Evolutionary conservation across 257 asterid species (phyloP).

Genomic region (Capsicum baccatum): DNA sequence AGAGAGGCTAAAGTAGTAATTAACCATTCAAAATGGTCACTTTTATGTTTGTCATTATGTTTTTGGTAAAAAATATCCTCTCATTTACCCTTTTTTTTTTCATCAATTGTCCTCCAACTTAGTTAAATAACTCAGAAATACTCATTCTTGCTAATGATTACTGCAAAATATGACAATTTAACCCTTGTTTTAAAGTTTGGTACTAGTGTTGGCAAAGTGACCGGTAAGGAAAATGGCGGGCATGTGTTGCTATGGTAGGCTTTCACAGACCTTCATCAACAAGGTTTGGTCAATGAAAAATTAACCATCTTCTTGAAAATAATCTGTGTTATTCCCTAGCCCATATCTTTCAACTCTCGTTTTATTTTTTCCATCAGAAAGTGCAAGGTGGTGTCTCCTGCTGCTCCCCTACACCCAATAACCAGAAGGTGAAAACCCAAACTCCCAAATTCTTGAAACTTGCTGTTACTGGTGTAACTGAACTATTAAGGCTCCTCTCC

Average conservation of each 20-base stretch:
- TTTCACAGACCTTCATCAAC: slow-evolving; percentile 11
- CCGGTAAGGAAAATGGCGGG: slow-evolving; percentile 32
- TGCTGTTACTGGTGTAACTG: slow-evolving; percentile 67
- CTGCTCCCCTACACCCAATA: slow-evolving; percentile 54
- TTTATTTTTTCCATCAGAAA: slow-evolving; percentile 40
- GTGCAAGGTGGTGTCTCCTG: slow-evolving; percentile 48
- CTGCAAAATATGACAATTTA: no score
- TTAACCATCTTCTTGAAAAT: not conserved
- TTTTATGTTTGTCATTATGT: no score
- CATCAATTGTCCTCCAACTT: no score
- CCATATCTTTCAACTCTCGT: not conserved
- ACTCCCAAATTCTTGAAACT: slow-evolving; percentile 64
- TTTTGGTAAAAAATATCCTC: no score
- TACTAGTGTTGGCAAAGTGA: not conserved
- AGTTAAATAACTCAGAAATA: no score
- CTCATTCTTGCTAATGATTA: no score
- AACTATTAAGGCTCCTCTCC: slow-evolving; percentile 62
- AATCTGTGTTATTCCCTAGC: not conserved
- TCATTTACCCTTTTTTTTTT: no score
- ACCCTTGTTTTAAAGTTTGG: no score
- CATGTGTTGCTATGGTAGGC: slow-evolving; percentile 15
- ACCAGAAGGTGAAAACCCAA: slow-evolving; percentile 38
- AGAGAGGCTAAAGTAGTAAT: no score
- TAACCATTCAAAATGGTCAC: no score
- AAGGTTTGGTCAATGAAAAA: not conserved